These are phyloP conservation scores for Seiridium unicorne DNA, from an alignment of 2,329 filamentous ascomycete species.

Conservation along the genomic window DNA sequence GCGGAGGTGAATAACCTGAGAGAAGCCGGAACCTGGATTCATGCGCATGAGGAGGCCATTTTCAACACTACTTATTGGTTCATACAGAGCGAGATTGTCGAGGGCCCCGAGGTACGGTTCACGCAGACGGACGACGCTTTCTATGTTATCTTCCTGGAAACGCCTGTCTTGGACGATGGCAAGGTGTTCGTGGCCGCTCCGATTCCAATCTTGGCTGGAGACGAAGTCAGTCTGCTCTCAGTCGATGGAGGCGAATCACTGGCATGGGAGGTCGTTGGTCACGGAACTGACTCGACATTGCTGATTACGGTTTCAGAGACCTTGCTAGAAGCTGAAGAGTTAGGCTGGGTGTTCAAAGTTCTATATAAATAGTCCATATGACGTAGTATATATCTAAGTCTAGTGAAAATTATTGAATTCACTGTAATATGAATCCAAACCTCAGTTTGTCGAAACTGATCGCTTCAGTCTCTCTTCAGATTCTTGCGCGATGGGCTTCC, in stretches of 20 bases:
- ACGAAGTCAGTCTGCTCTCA: conserved; percentile 18
- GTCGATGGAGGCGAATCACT: conserved; percentile 4
- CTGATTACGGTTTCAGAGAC: not conserved
- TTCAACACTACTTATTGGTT: conserved; percentile 56
- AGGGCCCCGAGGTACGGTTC: conserved; percentile 36
- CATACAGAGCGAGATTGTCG: conserved; percentile 39
- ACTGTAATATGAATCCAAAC: too few relatives aligned
- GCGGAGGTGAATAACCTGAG: conserved; percentile 43
- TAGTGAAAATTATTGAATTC: too few relatives aligned
- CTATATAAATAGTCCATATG: not conserved
- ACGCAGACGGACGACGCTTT: conserved; percentile 49
- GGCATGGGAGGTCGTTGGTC: not conserved
- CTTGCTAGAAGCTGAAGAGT: conserved; percentile 2
- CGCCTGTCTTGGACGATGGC: conserved; percentile 27
- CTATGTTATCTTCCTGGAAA: conserved; percentile 41
- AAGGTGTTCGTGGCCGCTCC: conserved; percentile 36
- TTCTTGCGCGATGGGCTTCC: too few relatives aligned
- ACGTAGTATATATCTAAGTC: too few relatives aligned
- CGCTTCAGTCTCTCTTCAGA: too few relatives aligned
- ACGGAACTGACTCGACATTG: not conserved
- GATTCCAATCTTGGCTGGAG: conserved; percentile 41
- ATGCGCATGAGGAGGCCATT: conserved; percentile 47
- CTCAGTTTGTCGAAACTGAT: too few relatives aligned
- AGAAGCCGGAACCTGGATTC: conserved; percentile 51
- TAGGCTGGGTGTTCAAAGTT: conserved; percentile 10